Percentiles rank a stretch among this genome's conserved stretches.
These are phyloP conservation scores for Phytophthora cactorum DNA, from an alignment of 352 stramenopile species.

Conservation along the genomic window DNA sequence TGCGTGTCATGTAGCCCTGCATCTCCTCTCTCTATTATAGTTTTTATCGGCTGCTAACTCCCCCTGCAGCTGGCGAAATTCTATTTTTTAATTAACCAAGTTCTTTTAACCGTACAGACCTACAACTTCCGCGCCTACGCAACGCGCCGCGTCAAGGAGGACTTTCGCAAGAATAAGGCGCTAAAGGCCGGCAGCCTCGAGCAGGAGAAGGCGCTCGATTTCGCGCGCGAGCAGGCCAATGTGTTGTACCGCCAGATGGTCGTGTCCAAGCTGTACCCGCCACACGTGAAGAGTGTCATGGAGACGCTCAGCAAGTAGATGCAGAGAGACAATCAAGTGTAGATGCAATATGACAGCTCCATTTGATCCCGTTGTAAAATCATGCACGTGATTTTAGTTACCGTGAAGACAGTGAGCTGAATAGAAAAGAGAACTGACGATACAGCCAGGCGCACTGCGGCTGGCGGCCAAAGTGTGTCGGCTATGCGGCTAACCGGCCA, in stretches of 20 bases:
- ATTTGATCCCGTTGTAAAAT: too few species aligned
- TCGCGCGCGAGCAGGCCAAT: constrained; percentile 54
- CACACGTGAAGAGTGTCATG: constrained; percentile 11
- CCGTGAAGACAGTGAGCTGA: too few species aligned
- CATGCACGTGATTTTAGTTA: too few species aligned
- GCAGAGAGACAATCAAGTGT: too few species aligned
- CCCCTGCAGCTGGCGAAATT: too few species aligned
- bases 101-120: constrained; percentile 32
- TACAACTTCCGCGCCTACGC: constrained; percentile 84
- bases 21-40: background rate
- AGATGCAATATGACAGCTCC: too few species aligned
- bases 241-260: constrained; percentile 68
- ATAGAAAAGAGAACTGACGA: too few species aligned
- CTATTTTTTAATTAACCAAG: too few species aligned
- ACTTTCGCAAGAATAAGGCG: constrained; percentile 75
- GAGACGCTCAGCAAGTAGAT: constrained; percentile 24
- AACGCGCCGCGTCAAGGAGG: constrained; percentile 66
- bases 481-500: too few species aligned
- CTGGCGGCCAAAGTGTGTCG: too few species aligned
- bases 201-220: constrained; percentile 54
- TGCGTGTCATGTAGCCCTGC: constrained; percentile 17
- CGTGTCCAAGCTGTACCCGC: constrained; percentile 75
- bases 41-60: background rate
- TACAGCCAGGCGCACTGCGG: too few species aligned
- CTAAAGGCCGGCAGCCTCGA: constrained; percentile 52